phyloP scores from a whole-genome alignment of 768 basidiomycete genomes.

The Collybia nuda region DNA sequence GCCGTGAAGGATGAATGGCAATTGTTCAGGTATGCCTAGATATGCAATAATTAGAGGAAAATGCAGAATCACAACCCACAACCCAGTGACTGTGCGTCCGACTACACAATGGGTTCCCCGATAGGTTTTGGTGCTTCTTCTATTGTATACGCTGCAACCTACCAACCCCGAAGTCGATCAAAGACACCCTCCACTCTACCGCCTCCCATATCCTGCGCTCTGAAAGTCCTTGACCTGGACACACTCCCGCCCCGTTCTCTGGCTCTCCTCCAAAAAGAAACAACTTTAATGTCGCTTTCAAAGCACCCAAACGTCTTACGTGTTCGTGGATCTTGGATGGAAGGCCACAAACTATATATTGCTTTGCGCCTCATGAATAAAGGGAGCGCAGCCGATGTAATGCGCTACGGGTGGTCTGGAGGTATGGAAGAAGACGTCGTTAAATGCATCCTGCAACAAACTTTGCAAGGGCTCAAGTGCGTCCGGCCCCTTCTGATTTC shows the following conservation, averaged over 20 bases:
- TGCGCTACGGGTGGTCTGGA: slow-evolving; percentile 82
- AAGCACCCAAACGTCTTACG: slow-evolving; percentile 94
- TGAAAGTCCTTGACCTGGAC: slow-evolving; percentile 91
- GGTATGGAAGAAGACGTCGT: slow-evolving; percentile 91
- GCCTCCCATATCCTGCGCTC: slow-evolving; percentile 61
- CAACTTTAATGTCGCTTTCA: slow-evolving; percentile 87
- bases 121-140: slow-evolving; percentile 94
- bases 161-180: slow-evolving; percentile 32
- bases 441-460: slow-evolving; percentile 81
- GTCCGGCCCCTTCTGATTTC: slow-evolving; percentile 20
- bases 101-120: slow-evolving; percentile 75
- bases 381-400: slow-evolving; percentile 83
- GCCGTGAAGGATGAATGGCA: slow-evolving; percentile 85
- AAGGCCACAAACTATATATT: slow-evolving; percentile 81
- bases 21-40: slow-evolving; percentile 61
- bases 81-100: slow-evolving; percentile 60
- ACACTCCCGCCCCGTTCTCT: slow-evolving; percentile 68
- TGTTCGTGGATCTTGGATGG: slow-evolving; percentile 87
- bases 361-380: slow-evolving; percentile 89
- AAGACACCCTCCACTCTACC: slow-evolving; percentile 10
- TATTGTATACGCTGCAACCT: slow-evolving; percentile 80
- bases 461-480: slow-evolving; percentile 85
- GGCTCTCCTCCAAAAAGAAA: slow-evolving; percentile 78
- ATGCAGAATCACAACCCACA: neutral
- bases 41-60: neutral